Evolutionary conservation across 1,139 yeast genomes (phyloP).

Genomic region (Suhomyces guaymorum): DNA sequence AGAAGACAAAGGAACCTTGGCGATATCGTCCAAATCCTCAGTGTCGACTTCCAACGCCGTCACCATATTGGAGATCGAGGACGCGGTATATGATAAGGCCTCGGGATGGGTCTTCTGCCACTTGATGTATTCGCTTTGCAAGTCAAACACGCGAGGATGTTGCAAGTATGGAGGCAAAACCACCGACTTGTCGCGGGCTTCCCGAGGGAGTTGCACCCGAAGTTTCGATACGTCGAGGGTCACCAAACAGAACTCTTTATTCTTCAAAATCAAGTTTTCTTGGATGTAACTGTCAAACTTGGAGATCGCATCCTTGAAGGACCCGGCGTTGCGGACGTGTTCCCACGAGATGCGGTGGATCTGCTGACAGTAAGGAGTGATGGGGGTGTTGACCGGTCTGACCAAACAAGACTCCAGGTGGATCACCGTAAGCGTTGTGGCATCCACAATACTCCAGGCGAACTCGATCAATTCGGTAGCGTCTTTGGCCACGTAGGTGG

Average conservation of each 20-base stretch:
- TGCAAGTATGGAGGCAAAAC: conserved; percentile 73
- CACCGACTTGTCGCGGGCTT: conserved; percentile 75
- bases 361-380: conserved; percentile 61
- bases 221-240: conserved; percentile 68
- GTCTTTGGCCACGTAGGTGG: conserved; percentile 60
- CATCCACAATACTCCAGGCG: conserved; percentile 59
- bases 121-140: conserved; percentile 68
- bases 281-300: conserved; percentile 53
- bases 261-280: conserved; percentile 41
- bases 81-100: conserved; percentile 50
- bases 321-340: conserved; percentile 52
- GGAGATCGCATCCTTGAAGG: conserved; percentile 62
- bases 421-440: conserved; percentile 36
- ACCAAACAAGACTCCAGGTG: conserved; percentile 49
- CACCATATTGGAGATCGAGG: conserved; percentile 53
- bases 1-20: conserved; percentile 9
- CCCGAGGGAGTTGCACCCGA: conserved; percentile 76
- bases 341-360: conserved; percentile 63
- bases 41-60: conserved; percentile 59
- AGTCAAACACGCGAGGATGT: conserved; percentile 75
- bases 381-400: conserved; percentile 67
- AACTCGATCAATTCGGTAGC: conserved; percentile 66
- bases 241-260: conserved; percentile 64
- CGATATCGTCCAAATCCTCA: conserved; percentile 18
- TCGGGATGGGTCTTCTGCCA: conserved; percentile 71